Evolutionary conservation across 805 yeast genomes (phyloP).

Genomic region (Hanseniaspora thailandica): DNA sequence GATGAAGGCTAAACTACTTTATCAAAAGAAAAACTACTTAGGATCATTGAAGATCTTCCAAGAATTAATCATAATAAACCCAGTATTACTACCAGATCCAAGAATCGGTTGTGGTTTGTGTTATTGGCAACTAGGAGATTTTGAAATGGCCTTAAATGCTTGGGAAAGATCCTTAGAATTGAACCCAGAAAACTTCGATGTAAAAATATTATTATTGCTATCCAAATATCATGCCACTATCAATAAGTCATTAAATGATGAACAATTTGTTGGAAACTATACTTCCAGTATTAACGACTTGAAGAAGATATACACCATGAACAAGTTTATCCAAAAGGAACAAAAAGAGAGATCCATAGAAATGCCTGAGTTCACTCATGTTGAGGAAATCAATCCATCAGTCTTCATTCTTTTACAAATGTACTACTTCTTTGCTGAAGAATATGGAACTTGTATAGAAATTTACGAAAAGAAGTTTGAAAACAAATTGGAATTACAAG

Average conservation of each 20-base stretch:
- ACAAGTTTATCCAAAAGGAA: conserved; percentile 2
- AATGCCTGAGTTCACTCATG: conserved; percentile 31
- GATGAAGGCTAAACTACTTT: conserved; percentile 72
- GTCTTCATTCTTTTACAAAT: conserved; percentile 57
- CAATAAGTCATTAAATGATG: conserved; percentile 36
- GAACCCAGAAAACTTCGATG: conserved; percentile 47
- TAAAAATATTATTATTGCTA: conserved; percentile 53
- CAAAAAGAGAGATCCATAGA: conserved; percentile 25
- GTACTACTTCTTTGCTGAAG: conserved; percentile 58
- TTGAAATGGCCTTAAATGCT: conserved; percentile 60
- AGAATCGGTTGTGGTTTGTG: conserved; percentile 90
- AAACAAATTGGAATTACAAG: conserved; percentile 28
- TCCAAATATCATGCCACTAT: conserved; percentile 55
- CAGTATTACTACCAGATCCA: conserved; percentile 77
- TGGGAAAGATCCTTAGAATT: conserved; percentile 73
- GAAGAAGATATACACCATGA: conserved; percentile 21
- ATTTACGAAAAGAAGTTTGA: conserved; percentile 43
- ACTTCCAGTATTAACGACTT: conserved; percentile 42
- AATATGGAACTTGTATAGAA: conserved; percentile 45
- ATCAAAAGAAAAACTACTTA: conserved; percentile 58
- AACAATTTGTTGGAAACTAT: conserved; percentile 51
- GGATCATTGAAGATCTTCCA: conserved; percentile 75
- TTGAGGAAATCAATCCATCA: conserved; percentile 39
- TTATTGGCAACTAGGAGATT: conserved; percentile 77
- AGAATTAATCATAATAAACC: conserved; percentile 63